These are phyloP conservation scores for Trifolium subterraneum DNA, from an alignment of 306 rosid genomes.

Conservation along the genomic window DNA sequence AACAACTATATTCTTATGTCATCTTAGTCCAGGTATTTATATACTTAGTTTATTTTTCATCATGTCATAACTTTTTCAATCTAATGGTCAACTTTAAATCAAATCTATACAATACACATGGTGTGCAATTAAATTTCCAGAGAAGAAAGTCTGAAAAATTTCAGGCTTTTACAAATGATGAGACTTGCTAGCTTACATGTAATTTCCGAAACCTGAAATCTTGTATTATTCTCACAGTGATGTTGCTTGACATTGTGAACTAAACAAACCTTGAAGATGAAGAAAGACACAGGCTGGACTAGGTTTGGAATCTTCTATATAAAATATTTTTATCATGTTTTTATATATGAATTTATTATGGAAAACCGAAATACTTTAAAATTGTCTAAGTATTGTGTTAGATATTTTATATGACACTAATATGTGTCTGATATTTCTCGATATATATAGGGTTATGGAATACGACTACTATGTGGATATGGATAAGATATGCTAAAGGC, in stretches of 20 bases:
- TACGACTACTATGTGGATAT: no score
- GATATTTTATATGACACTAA: no score
- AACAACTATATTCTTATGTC: conserved; percentile 43
- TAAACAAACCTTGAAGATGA: conserved; percentile 63
- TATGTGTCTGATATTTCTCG: no score
- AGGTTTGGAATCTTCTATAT: neutral
- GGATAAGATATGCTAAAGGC: no score
- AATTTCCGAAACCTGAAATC: conserved; percentile 53
- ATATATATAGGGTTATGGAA: no score
- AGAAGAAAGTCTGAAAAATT: conserved; percentile 29
- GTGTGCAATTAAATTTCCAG: conserved; percentile 43
- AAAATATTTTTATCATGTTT: no score
- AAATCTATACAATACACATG: conserved; percentile 26
- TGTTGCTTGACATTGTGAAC: conserved; percentile 60
- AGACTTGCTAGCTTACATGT: conserved; percentile 14
- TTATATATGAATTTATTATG: no score
- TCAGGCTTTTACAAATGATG: conserved; percentile 37
- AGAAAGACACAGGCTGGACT: conserved; percentile 38
- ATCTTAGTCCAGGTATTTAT: conserved; percentile 38
- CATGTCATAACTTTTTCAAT: neutral
- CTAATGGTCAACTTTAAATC: conserved; percentile 24
- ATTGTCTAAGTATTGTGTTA: no score
- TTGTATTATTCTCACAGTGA: conserved; percentile 42
- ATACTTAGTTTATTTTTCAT: conserved; percentile 30
- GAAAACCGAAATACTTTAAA: no score